Evolutionary conservation across 176 grass and related monocot species (phyloP).

Genomic region (Oryza nivara): DNA sequence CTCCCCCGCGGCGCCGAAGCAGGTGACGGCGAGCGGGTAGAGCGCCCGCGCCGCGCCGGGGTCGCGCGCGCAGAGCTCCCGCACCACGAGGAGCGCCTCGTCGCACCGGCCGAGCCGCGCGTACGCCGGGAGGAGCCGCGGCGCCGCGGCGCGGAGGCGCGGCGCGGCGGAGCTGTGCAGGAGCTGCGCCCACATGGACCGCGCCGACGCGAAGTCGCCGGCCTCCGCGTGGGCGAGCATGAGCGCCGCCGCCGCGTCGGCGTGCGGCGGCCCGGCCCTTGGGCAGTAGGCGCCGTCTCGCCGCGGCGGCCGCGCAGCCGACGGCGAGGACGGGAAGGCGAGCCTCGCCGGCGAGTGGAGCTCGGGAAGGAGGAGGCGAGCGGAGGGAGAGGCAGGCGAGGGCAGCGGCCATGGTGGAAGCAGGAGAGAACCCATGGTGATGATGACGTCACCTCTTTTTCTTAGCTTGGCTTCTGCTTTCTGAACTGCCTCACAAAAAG

Average conservation of each 20-base stretch:
- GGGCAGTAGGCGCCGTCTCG: not conserved
- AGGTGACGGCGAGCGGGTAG: constrained; percentile 70
- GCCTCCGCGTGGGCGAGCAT: constrained; percentile 69
- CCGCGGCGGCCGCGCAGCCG: not conserved
- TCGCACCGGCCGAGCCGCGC: constrained; percentile 52
- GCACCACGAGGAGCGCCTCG: constrained; percentile 53
- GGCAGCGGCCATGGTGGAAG: constrained; percentile 28
- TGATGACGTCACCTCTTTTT: not conserved
- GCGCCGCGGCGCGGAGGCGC: constrained; percentile 40
- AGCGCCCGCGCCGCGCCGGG: constrained; percentile 30
- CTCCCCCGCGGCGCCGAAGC: constrained; percentile 65
- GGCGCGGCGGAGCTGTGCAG: constrained; percentile 69
- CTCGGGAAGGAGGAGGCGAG: not conserved
- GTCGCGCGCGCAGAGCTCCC: constrained; percentile 52
- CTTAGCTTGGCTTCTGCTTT: not conserved
- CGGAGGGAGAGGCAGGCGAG: not conserved
- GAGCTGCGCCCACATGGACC: constrained; percentile 73
- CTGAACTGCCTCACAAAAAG: not conserved
- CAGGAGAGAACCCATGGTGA: constrained; percentile 28
- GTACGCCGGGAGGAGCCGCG: constrained; percentile 64
- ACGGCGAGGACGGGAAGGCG: not conserved
- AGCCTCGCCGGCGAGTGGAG: not conserved
- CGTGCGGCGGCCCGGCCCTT: constrained; percentile 9
- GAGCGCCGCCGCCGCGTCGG: constrained; percentile 28
- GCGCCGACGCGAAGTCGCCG: constrained; percentile 63